phyloP scores from a whole-genome alignment of 345 rosid genomes.

The Moricandia arvensis region DNA sequence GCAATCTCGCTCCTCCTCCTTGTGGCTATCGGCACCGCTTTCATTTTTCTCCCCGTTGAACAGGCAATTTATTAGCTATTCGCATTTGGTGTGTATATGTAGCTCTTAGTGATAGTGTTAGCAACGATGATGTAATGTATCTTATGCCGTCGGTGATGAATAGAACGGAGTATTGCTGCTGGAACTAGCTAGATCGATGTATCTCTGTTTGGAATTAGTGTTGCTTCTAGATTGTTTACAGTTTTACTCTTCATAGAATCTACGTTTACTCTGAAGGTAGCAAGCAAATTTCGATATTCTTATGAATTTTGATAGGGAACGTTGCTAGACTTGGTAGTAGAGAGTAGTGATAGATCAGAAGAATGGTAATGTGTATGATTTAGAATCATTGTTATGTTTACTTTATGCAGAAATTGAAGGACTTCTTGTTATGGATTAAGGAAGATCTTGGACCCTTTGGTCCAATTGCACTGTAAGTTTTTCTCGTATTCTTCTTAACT shows the following conservation, averaged over 20 bases:
- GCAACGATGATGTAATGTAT: not conserved
- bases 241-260: not conserved
- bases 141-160: not conserved
- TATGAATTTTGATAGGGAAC: not conserved
- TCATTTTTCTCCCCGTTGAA: conserved; percentile 44
- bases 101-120: conserved; percentile 6
- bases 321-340: not conserved
- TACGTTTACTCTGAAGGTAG: not conserved
- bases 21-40: conserved; percentile 36
- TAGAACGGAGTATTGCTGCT: not conserved
- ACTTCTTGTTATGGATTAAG: conserved; percentile 54
- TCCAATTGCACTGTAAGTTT: conserved; percentile 54
- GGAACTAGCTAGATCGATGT: not conserved
- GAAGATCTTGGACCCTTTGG: conserved; percentile 62
- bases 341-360: not conserved
- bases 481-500: conserved; percentile 3
- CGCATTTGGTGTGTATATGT: not conserved
- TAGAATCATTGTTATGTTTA: not conserved
- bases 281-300: not conserved
- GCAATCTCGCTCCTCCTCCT: conserved; percentile 43
- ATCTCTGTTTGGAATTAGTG: not conserved
- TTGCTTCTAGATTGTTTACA: not conserved
- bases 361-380: not conserved
- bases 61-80: conserved; percentile 28
- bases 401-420: conserved; percentile 43